Base-by-base conservation (phyloP, 257 asterid species). In the Salvia miltiorrhiza region DNA sequence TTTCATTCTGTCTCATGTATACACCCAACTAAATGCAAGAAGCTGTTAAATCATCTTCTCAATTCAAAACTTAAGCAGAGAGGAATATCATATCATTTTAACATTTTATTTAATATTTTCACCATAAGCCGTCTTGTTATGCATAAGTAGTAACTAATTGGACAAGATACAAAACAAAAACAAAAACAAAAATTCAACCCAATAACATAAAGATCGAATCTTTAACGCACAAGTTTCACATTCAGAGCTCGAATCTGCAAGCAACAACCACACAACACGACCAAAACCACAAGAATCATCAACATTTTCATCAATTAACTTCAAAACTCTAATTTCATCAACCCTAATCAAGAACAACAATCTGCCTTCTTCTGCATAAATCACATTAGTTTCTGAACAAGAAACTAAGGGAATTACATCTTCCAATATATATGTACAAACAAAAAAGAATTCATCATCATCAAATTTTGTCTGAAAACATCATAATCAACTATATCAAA, bases 401-500 rank as follows among this genome's bases (percentile, higher is more conserved):
- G 2, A 28, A 14, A 28, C 3, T 23, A 28, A 30, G 19, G 7
- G 30, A 49, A 53, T 8, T 54, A n/a, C 30, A 50, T 3, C 9
- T 3, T 9, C 49, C 9, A 3, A 37, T 2, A 21, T 39, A 3
- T 16, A 57, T 71, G 11, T 69, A 53, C 71, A 69, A 20, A 37
- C 55, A 69, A 55, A 7, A 35, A 30, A 30, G 35, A 30, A 30
- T 30, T 41, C 26, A 4, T 20, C 28, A 33, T 32, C 52, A 32
- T 26, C 2, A 63, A 49, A 49, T 1, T 14, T 19, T 10, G 1
- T 20, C 37, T 24, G 2, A 16, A n/a, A n/a, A 7, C 7, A 74
- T 20, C 13, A 48, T 58, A 30, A 30, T 62, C n/a, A n/a, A n/a
- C n/a, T n/a, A n/a, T n/a, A n/a, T 70, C 73, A 64, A 65, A 56